Evolutionary conservation across 177 flowering plant species (phyloP).

Genomic region (Vitis hybrid): DNA sequence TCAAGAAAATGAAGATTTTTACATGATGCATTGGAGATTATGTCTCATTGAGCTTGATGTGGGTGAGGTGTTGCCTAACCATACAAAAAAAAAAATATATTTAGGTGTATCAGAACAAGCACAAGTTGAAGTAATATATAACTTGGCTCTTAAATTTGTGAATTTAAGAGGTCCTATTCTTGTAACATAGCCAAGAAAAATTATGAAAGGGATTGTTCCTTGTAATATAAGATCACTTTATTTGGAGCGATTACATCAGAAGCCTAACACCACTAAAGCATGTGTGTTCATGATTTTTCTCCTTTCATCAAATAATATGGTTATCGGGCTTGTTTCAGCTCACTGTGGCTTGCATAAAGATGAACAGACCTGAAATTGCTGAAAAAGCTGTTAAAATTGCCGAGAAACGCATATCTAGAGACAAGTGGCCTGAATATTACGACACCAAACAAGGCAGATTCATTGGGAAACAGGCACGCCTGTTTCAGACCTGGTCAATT

Average conservation of each 20-base stretch:
- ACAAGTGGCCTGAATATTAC: conserved; percentile 80
- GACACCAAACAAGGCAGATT: conserved; percentile 65
- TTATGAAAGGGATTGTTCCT: not conserved
- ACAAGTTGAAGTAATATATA: no score
- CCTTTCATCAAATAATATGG: not conserved
- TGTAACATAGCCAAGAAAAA: not conserved
- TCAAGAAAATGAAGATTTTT: no score
- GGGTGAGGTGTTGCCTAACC: no score
- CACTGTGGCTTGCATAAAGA: conserved; percentile 79
- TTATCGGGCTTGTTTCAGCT: conserved; percentile 42
- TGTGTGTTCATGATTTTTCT: not conserved
- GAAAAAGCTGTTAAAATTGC: conserved; percentile 60
- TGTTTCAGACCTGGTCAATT: conserved; percentile 73
- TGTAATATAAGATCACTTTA: not conserved
- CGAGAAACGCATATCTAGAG: conserved; percentile 54
- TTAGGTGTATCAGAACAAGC: no score
- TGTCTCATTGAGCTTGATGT: no score
- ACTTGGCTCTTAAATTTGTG: no score
- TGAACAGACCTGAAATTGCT: conserved; percentile 73
- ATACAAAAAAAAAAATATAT: no score
- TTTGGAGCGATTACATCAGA: not conserved
- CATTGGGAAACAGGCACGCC: conserved; percentile 69
- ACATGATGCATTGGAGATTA: no score
- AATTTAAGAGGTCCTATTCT: not conserved
- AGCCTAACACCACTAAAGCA: not conserved